Evolutionary conservation across 208 protist species (phyloP), one percentile per base, ranked within the genome.

Genomic region (Balamuthia mandrillaris): DNA sequence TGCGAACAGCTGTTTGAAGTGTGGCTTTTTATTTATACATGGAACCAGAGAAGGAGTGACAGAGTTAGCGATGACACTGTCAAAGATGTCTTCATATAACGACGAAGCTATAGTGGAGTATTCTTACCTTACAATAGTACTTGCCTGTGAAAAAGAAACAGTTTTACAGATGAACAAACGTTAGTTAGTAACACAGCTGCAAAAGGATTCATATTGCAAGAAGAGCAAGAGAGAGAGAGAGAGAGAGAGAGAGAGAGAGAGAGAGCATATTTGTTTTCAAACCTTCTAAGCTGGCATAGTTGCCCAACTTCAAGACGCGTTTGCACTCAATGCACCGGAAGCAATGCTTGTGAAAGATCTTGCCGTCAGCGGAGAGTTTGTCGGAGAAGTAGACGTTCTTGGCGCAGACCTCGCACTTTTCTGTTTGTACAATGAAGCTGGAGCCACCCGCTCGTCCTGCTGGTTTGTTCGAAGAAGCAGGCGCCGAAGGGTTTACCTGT

Each of bases 311-410:
- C 3, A 77, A 45, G 44, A 54, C 21, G n/a, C 16, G 39, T 45
- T 77, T 47, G 66, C 66, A 77, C 44, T 77, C 24, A 14, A 56
- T 45, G 44, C 66, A 77, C 66, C 54, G 49, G 66, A 77, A 77
- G 66, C 66, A 77, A 27, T 47, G 44, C 42, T 77, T 77, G 66
- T 77, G 66, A 27, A 77, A 77, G 66, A 27, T 77, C 42, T 77
- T 77, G 37, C 66, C 44, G 39, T 77, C 66, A 7, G 39, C 65
- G 65, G 47, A 54, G 3, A 70, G 37, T 70, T 70, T 70, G 12
- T 70, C 61, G 44, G 54, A 45, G 66, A 45, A 39, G 37, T 77
- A 77, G 1, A 77, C 66, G 7, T 29, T 51, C 66, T 77, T 77
- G 2, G 24, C 66, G 21, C 66, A 77, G 6, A 77, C 37, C 10